A percentile compares a stretch with the other conserved stretches of the same genome.
Evolutionary conservation across 176 grass and related monocot genomes (phyloP).

Genomic region (Stipa capillata): DNA sequence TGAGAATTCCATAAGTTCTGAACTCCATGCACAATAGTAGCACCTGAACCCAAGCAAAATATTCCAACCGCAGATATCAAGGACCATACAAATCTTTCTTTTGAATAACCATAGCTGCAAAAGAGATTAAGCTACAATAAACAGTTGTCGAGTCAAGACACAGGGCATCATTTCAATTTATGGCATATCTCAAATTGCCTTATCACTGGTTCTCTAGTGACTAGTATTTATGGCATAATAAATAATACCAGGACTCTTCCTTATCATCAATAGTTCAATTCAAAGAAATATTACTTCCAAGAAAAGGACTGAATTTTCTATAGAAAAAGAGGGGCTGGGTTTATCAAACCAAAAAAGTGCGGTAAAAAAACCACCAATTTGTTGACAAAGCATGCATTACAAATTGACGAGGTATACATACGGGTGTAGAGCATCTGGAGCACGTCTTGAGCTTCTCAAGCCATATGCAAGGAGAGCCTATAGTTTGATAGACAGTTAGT

Average conservation of each 20-base stretch:
- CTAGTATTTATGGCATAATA: neutral
- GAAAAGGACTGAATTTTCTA: neutral
- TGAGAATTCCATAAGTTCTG: conserved; percentile 93
- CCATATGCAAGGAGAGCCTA: conserved; percentile 97
- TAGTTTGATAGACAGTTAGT: conserved; percentile 9
- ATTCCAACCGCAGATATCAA: conserved; percentile 98
- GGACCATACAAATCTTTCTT: conserved; percentile 99
- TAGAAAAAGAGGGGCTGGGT: neutral
- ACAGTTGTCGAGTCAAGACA: conserved; percentile 15
- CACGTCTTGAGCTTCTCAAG: conserved; percentile 87
- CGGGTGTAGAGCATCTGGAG: conserved; percentile 93
- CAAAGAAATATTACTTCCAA: conserved; percentile 5
- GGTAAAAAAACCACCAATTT: conserved; percentile 4
- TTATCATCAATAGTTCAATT: neutral
- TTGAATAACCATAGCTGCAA: conserved; percentile 95
- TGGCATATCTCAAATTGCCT: neutral
- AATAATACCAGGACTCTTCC: neutral
- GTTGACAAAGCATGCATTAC: neutral
- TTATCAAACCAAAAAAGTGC: neutral
- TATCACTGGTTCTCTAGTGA: neutral
- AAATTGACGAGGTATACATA: conserved; percentile 39
- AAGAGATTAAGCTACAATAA: conserved; percentile 29
- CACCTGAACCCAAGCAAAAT: conserved; percentile 94
- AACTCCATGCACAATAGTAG: conserved; percentile 93
- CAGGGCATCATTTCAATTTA: neutral